Percentiles rank a stretch among this genome's conserved stretches.
Conservation (phyloP, 768 basidiomycete species). For the Arthromyces matolae region DNA sequence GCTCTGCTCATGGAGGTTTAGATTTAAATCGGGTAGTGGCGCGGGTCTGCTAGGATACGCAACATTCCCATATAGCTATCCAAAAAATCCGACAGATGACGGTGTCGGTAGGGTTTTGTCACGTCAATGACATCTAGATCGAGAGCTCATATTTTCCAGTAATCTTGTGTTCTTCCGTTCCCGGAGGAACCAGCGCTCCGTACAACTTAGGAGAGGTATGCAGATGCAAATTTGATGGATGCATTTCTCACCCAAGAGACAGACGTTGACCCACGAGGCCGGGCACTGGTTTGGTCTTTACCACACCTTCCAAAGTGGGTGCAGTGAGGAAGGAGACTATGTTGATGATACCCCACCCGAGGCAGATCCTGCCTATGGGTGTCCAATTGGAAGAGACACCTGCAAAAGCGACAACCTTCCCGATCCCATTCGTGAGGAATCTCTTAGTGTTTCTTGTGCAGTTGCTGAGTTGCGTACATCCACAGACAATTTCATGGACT, state of each 20-base stretch:
- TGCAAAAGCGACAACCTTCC: conserved; percentile 26
- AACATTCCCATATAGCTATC: conserved; percentile 46
- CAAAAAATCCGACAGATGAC: conserved; percentile 35
- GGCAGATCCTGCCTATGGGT: conserved; percentile 35
- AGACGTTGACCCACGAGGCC: conserved; percentile 51
- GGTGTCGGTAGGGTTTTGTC: conserved; percentile 31
- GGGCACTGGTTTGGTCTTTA: conserved; percentile 58
- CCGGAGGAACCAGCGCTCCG: conserved; percentile 34
- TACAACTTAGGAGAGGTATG: conserved; percentile 37
- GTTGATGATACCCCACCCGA: conserved; percentile 44
- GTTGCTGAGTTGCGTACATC: not conserved
- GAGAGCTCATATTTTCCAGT: conserved; percentile 1
- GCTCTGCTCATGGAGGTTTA: not conserved
- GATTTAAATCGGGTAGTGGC: conserved; percentile 25
- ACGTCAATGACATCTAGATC: not conserved
- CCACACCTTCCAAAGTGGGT: conserved; percentile 54
- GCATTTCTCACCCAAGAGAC: not conserved
- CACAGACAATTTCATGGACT: conserved; percentile 47
- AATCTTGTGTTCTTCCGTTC: conserved; percentile 33
- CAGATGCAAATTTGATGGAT: conserved; percentile 10
- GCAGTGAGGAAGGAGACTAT: conserved; percentile 32
- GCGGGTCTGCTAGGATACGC: conserved; percentile 46
- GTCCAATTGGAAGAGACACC: conserved; percentile 28
- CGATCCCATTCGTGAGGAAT: conserved; percentile 31
- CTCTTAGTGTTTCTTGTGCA: not conserved